Conservation (phyloP, 192 early-diverging fungal species). For the Gryganskiella cystojenkinii region DNA sequence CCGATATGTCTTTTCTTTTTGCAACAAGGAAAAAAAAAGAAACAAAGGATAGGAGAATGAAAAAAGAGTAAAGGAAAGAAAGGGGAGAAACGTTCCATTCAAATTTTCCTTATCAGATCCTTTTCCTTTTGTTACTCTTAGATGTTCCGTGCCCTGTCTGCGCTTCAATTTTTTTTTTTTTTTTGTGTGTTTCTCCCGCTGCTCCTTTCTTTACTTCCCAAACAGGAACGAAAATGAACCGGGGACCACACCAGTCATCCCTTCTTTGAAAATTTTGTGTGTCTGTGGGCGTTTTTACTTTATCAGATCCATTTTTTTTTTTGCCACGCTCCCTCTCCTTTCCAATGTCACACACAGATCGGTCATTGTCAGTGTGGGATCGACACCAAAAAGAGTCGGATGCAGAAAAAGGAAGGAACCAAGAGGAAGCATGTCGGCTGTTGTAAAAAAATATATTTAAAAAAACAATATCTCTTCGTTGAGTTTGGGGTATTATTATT, state of each 20-base stretch:
- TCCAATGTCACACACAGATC: no score
- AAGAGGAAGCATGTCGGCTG: no score
- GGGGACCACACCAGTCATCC: neutral
- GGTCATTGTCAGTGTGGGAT: no score
- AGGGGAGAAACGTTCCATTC: neutral
- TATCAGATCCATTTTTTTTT: no score
- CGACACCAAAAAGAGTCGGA: no score
- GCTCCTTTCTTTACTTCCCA: neutral
- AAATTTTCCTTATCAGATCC: conserved; percentile 16
- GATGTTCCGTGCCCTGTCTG: neutral
- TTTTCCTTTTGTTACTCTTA: neutral
- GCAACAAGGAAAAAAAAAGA: neutral
- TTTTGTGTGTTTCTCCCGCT: neutral
- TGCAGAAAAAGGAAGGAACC: no score
- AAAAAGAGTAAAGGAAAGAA: neutral
- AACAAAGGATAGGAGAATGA: neutral
- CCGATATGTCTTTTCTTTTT: no score
- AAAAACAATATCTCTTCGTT: no score
- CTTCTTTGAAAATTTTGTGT: neutral
- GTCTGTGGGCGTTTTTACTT: no score
- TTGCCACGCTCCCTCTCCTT: no score
- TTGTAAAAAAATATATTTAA: no score
- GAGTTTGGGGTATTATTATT: no score
- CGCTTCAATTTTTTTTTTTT: conserved; percentile 3
- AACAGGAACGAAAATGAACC: neutral